These are phyloP conservation scores for Pyronema omphalodes DNA, from an alignment of 495 filamentous ascomycete species.

Conservation along the genomic window DNA sequence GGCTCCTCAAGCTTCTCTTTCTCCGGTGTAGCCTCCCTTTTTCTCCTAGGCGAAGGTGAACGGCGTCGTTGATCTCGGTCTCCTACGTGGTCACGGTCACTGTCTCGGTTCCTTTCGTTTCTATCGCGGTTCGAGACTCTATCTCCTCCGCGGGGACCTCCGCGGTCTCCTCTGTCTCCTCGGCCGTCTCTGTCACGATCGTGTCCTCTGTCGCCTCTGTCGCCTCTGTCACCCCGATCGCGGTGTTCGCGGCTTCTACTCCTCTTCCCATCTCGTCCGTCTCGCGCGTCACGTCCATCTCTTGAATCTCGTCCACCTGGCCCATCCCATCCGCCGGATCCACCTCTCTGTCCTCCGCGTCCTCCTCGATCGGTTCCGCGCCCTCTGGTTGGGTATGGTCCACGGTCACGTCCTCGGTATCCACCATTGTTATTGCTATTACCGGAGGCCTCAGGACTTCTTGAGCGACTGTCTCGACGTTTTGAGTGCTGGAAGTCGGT, in stretches of 20 bases:
- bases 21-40: slow-evolving; percentile 27
- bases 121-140: slow-evolving; percentile 12
- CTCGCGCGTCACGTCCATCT: background rate
- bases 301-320: background rate
- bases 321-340: background rate
- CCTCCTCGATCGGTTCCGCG: background rate
- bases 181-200: background rate
- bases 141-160: slow-evolving; percentile 26
- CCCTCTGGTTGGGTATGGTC: slow-evolving; percentile 3
- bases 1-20: slow-evolving; percentile 21
- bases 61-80: background rate
- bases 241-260: background rate
- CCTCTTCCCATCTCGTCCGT: background rate
- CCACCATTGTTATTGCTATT: slow-evolving; percentile 14
- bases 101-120: background rate
- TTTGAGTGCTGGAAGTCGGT: slow-evolving; percentile 16
- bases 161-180: slow-evolving; percentile 11
- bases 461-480: slow-evolving; percentile 20
- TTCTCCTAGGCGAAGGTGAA: slow-evolving; percentile 17
- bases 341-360: background rate
- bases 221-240: slow-evolving; percentile 5
- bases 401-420: slow-evolving; percentile 10
- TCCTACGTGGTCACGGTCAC: background rate
- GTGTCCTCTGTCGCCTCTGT: slow-evolving; percentile 17
- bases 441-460: slow-evolving; percentile 16